phyloP scores from a whole-genome alignment of 2,329 filamentous ascomycete species.

The Botryotinia globosa region DNA sequence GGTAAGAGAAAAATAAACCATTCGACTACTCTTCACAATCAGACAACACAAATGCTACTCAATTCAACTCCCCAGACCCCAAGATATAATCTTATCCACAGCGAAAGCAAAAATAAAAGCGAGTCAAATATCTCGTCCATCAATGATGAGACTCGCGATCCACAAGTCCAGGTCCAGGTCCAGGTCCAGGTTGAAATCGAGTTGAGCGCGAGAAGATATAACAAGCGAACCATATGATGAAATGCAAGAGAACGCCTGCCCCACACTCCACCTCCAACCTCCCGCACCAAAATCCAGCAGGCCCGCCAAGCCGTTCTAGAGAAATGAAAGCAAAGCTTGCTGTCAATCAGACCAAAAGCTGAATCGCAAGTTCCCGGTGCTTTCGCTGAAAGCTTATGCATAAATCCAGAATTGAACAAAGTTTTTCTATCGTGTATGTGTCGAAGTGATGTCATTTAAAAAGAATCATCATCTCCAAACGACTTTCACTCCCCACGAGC shows the following conservation, averaged over 20 bases:
- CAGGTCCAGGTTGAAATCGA: neutral
- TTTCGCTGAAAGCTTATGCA: constrained; percentile 17
- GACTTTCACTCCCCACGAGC: constrained; percentile 40
- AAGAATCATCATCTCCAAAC: neutral
- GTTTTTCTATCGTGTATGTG: constrained; percentile 14
- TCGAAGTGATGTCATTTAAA: constrained; percentile 9
- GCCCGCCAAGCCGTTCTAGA: constrained; percentile 20
- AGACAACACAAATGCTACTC: constrained; percentile 13
- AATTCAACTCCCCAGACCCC: constrained; percentile 14
- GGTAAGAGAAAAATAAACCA: constrained; percentile 9
- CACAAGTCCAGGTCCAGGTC: neutral
- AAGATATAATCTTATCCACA: constrained; percentile 18
- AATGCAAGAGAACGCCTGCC: constrained; percentile 16
- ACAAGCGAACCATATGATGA: constrained; percentile 14
- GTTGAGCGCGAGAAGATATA: constrained; percentile 6
- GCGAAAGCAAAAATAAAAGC: neutral
- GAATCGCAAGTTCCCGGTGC: constrained; percentile 14
- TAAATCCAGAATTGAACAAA: constrained; percentile 18
- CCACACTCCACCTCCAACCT: constrained; percentile 6
- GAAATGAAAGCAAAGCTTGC: constrained; percentile 13
- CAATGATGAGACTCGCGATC: neutral
- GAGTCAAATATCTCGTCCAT: neutral
- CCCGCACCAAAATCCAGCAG: constrained; percentile 15
- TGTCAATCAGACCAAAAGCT: constrained; percentile 20
- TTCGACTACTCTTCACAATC: constrained; percentile 14